These are phyloP conservation scores for Polyporus arcularius DNA, from an alignment of 768 basidiomycete species.

Conservation along the genomic window DNA sequence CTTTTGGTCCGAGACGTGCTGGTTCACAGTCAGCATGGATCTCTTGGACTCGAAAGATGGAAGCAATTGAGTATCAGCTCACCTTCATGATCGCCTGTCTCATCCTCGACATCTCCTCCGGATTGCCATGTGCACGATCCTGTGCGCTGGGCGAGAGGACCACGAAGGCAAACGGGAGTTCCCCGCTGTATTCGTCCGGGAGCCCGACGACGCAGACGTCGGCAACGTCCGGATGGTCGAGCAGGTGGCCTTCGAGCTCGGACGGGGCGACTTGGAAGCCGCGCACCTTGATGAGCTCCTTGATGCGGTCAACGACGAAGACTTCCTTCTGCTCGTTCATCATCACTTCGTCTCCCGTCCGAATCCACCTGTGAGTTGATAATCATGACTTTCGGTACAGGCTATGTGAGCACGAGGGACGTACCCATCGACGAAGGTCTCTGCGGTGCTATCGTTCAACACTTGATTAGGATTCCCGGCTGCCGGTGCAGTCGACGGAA, in stretches of 20 bases:
- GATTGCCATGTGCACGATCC: slow-evolving; percentile 45
- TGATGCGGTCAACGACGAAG: slow-evolving; percentile 25
- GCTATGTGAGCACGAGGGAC: neutral
- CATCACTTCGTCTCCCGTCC: slow-evolving; percentile 31
- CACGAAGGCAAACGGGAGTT: slow-evolving; percentile 71
- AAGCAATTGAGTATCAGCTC: neutral
- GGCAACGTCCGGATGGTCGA: slow-evolving; percentile 46
- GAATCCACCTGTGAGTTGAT: slow-evolving; percentile 7
- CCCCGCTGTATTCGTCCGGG: slow-evolving; percentile 75
- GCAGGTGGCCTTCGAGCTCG: slow-evolving; percentile 37
- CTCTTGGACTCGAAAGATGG: too few relatives aligned
- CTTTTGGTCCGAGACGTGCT: slow-evolving; percentile 31
- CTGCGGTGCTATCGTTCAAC: slow-evolving; percentile 46
- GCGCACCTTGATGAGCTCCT: slow-evolving; percentile 69
- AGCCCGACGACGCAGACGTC: slow-evolving; percentile 49
- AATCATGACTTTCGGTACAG: neutral
- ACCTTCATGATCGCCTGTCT: neutral
- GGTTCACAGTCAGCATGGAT: neutral
- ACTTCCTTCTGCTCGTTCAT: slow-evolving; percentile 21
- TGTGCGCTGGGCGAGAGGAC: slow-evolving; percentile 40
- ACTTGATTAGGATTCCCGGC: too few relatives aligned
- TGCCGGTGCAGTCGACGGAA: too few relatives aligned
- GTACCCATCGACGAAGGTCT: slow-evolving; percentile 28
- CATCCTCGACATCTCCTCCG: slow-evolving; percentile 46
- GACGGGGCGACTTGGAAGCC: slow-evolving; percentile 42